These are phyloP conservation scores for Mucor plumbeus DNA, from an alignment of 371 early-diverging fungal species.

Conservation along the genomic window DNA sequence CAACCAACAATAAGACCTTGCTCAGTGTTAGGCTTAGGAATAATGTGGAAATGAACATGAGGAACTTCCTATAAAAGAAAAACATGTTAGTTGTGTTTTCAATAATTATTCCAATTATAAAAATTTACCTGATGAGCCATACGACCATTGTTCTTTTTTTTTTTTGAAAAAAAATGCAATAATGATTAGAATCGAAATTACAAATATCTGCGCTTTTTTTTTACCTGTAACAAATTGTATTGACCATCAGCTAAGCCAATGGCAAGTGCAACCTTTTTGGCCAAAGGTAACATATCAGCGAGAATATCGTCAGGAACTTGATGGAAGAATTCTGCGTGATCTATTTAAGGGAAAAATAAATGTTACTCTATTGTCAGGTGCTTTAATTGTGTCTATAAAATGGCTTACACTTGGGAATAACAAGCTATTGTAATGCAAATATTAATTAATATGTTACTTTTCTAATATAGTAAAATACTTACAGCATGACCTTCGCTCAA, in stretches of 20 bases:
- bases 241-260: slow-evolving; percentile 57
- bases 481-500: slow-evolving; percentile 83
- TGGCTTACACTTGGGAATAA: slow-evolving; percentile 82
- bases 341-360: slow-evolving; percentile 44
- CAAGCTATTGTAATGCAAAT: slow-evolving; percentile 57
- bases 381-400: background rate
- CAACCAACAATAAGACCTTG: slow-evolving; percentile 80
- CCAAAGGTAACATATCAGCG: slow-evolving; percentile 86
- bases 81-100: background rate
- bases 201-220: background rate
- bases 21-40: slow-evolving; percentile 75
- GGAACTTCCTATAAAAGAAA: slow-evolving; percentile 61
- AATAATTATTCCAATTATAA: background rate
- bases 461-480: slow-evolving; percentile 31
- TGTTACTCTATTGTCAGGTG: slow-evolving; percentile 5
- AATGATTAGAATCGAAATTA: background rate
- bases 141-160: slow-evolving; percentile 77
- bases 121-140: slow-evolving; percentile 46
- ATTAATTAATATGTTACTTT: background rate
- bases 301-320: slow-evolving; percentile 87
- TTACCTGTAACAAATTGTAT: slow-evolving; percentile 93
- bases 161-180: background rate
- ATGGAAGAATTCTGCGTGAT: slow-evolving; percentile 89
- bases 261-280: slow-evolving; percentile 85
- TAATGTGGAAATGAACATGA: slow-evolving; percentile 94